Base-by-base conservation (phyloP, 768 basidiomycete species). In the Lentinus tigrinus region DNA sequence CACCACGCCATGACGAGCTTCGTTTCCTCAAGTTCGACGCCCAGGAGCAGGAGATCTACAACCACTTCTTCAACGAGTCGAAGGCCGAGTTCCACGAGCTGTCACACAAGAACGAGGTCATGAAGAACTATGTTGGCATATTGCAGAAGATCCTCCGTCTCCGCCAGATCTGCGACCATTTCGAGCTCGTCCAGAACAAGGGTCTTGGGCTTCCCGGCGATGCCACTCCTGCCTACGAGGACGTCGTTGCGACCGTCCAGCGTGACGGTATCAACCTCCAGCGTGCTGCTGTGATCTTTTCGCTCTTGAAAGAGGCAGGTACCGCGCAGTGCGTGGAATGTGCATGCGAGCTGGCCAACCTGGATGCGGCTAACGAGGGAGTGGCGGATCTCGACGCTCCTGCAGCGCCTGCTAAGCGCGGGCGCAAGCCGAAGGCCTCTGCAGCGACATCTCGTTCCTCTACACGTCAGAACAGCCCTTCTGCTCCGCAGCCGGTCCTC, bases 101-200 rank as follows among this genome's bases (percentile, higher is more conserved):
- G 63, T 85, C 89, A 28, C 80, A 86, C 72, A 92, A 89, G 73
- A 93, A 95, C 66, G 90, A 94, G 71, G 89, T 97, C 52, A 92
- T 95, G 88, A 97, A 97, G 82, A 98, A 97, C 70, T 97, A 96
- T 69, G 97, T 97, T 63, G 93, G 94, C 54, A 96, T 99, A 66
- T 74, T 99, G 64, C 96, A 98, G 74, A 95, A 95, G 78, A 92
- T 98, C 57, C 78, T 99, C 52, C 91, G 95, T 23, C 81, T 99
- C 46, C 90, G 97, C 53, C 96, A 98, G 77, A 98, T 98, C 48
- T 99, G 97, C 73, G 95, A 98, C 69, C 96, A 99, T 73, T 92
- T 83, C 65, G 93, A 93, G 66, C 81, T 98, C 36, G 89, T 98
- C 4, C 64, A 62, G 58, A 63, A 68, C 60, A 81, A 89, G 66